Evolutionary conservation across 2,329 filamentous ascomycete genomes (phyloP).

Genomic region (Pseudocercospora macadamiae): DNA sequence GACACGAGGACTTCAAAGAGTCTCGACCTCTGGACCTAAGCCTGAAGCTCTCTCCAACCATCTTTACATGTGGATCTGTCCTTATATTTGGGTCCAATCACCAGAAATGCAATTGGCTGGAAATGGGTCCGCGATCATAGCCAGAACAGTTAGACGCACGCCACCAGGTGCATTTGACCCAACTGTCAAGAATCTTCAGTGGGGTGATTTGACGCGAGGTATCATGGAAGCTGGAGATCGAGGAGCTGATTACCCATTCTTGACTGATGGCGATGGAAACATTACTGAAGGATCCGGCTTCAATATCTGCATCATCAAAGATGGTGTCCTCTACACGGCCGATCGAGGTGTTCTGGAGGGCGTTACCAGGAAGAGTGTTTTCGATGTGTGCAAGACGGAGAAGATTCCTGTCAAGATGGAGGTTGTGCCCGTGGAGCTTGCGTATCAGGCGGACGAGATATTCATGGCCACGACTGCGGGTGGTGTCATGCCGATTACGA

Average conservation of each 20-base stretch:
- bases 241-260: slow-evolving; percentile 52
- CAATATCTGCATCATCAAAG: slow-evolving; percentile 54
- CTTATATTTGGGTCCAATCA: slow-evolving; percentile 57
- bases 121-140: slow-evolving; percentile 46
- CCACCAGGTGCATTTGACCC: slow-evolving; percentile 55
- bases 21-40: slow-evolving; percentile 28
- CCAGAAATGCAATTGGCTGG: slow-evolving; percentile 48
- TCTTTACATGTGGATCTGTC: slow-evolving; percentile 54
- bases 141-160: slow-evolving; percentile 50
- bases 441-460: slow-evolving; percentile 52
- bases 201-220: slow-evolving; percentile 51
- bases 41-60: slow-evolving; percentile 43
- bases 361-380: slow-evolving; percentile 54
- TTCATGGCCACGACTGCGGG: slow-evolving; percentile 59
- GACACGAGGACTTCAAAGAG: slow-evolving; percentile 52
- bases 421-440: slow-evolving; percentile 46
- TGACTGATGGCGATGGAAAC: slow-evolving; percentile 55
- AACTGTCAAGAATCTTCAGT: slow-evolving; percentile 56
- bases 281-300: slow-evolving; percentile 56
- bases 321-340: slow-evolving; percentile 50
- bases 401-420: slow-evolving; percentile 45
- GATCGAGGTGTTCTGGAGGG: slow-evolving; percentile 54
- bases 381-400: slow-evolving; percentile 45
- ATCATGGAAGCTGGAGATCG: slow-evolving; percentile 54
- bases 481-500: slow-evolving; percentile 57